phyloP scores from a whole-genome alignment of 306 rosid species.

The Corylus americana region DNA sequence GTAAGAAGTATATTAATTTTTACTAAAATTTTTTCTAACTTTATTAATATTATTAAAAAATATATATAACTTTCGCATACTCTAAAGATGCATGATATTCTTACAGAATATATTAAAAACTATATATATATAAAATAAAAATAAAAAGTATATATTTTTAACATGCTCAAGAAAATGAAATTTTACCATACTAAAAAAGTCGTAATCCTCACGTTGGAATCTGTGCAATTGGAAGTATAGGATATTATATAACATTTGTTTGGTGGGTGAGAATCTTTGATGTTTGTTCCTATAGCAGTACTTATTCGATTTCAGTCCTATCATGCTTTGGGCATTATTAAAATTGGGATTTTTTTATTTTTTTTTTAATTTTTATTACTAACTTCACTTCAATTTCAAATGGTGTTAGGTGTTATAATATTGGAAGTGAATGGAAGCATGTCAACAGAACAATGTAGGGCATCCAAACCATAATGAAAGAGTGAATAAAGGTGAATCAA shows the following conservation, averaged over 20 bases:
- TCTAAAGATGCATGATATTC: no score
- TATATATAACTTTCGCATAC: no score
- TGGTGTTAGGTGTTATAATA: neutral
- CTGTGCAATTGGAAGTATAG: neutral
- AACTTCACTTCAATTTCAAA: neutral
- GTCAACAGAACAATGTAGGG: neutral
- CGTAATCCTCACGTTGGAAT: neutral
- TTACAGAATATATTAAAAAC: no score
- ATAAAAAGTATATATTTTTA: no score
- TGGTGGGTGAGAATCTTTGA: neutral
- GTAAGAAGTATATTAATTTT: no score
- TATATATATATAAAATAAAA: no score
- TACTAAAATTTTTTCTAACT: no score
- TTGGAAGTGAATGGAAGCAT: neutral
- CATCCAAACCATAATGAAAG: neutral
- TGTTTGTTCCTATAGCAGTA: neutral
- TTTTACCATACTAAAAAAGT: neutral
- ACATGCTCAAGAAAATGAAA: no score
- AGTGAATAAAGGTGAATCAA: neutral
- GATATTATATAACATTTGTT: neutral
- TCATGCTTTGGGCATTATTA: neutral
- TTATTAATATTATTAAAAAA: no score
- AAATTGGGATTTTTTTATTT: neutral
- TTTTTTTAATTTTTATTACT: neutral
- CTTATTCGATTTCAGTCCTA: neutral